Percentiles rank a stretch among this genome's conserved stretches.
phyloP scores from a whole-genome alignment of 108 stramenopile species.

The Nitzschia putrida region DNA sequence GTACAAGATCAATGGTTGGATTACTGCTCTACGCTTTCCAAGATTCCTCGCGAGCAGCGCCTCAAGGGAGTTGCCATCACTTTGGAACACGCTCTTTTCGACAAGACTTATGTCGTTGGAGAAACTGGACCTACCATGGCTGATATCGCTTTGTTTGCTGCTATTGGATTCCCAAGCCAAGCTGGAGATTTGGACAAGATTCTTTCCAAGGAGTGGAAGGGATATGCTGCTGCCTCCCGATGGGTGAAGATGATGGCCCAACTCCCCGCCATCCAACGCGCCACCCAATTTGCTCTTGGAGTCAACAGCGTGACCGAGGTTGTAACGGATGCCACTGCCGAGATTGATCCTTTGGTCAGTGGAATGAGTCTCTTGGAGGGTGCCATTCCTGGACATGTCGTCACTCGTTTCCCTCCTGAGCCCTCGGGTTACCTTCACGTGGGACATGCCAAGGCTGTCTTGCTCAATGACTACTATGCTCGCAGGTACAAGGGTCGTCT shows the following conservation, averaged over 20 bases:
- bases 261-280: slow-evolving; percentile 71
- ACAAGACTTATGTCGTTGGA: slow-evolving; percentile 73
- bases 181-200: slow-evolving; percentile 37
- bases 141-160: slow-evolving; percentile 84
- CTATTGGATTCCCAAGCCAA: slow-evolving; percentile 72
- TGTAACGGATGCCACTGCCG: slow-evolving; percentile 35
- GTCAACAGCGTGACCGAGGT: slow-evolving; percentile 64
- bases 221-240: slow-evolving; percentile 49
- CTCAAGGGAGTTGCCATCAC: slow-evolving; percentile 64
- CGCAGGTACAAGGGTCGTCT: slow-evolving; percentile 91
- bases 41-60: slow-evolving; percentile 49
- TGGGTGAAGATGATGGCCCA: slow-evolving; percentile 76
- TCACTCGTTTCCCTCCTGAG: slow-evolving; percentile 98
- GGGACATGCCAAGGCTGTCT: slow-evolving; percentile 98
- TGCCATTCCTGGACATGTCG: slow-evolving; percentile 87
- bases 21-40: slow-evolving; percentile 67
- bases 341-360: slow-evolving; percentile 60
- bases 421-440: slow-evolving; percentile 99
- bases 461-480: slow-evolving; percentile 98
- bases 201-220: slow-evolving; percentile 11
- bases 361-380: slow-evolving; percentile 87
- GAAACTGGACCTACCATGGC: slow-evolving; percentile 74
- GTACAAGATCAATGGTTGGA: slow-evolving; percentile 92
- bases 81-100: slow-evolving; percentile 65
- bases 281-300: slow-evolving; percentile 75